Base-by-base conservation (phyloP, 2,329 filamentous ascomycete genomes). In the Allantophomopsis cytisporea region DNA sequence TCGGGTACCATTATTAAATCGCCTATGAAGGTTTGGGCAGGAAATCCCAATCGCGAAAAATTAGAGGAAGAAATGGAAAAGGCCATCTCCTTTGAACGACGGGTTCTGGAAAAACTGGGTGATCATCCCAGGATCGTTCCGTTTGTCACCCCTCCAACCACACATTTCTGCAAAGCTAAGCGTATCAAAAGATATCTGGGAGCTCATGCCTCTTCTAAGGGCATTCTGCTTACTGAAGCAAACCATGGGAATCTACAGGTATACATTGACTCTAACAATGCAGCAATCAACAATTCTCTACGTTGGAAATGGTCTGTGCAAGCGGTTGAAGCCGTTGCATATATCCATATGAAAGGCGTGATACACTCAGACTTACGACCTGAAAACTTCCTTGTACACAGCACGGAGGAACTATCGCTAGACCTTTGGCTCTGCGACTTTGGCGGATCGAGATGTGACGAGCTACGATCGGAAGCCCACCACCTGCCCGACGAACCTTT, bases 331-430 rank as follows among this genome's bases (percentile, higher is more conserved):
- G 47, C 51, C 14, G 42, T 59, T 39, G 42, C 42, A 31, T 54
- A 49, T 41, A 50, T 57, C 15, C 53, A 59, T 39, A 36, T 41
- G 38, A 47, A 45, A 14, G 55, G 54, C 17, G 50, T 60, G 7
- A 51, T 59, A 30, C 53, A 58, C 44, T 58, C 52, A 12, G 55
- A 60, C 45, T 48, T 59, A 17, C 51, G 52, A 20, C 53, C 54
- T 33, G 44, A 49, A 16, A 58, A 58, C 36, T 49, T 54, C 31
- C 48, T 60, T 14, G 47, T 60, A 17, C 50, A 60, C 43, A 45
- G 41, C 28, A 50, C 45, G 20, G 37, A 37, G 15, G 18, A 39
- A 28, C 42, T 41, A 30, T 46, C 48, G 36, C 45, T 50, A 32
- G 48, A 57, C 46, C 39, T 60, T 33, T 46, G 45, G 44, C 51